Evolutionary conservation across 345 rosid species (phyloP).

Genomic region (Eucalyptus urophylla): DNA sequence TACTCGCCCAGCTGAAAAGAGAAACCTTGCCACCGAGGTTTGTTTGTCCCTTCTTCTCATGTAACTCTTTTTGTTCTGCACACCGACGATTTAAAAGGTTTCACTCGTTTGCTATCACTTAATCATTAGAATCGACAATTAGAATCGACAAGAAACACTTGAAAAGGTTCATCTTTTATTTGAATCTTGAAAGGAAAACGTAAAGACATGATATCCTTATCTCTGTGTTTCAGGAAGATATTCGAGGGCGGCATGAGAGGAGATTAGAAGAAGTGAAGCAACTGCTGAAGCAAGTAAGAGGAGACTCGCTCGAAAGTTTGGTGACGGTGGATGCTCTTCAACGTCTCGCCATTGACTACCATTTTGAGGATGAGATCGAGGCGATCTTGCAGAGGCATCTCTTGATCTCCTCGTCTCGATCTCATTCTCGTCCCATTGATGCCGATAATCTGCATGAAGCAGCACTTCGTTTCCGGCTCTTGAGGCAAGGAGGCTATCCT

Average conservation of each 20-base stretch:
- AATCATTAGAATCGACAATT: too few species aligned
- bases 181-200: neutral
- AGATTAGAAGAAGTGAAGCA: neutral
- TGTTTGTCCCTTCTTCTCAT: neutral
- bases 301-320: neutral
- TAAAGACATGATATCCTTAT: too few species aligned
- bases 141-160: neutral
- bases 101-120: neutral
- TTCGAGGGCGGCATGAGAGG: neutral
- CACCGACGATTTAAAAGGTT: neutral
- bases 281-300: neutral
- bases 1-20: neutral
- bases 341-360: neutral
- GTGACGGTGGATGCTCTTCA: neutral
- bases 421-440: neutral
- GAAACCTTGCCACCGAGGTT: neutral
- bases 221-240: neutral
- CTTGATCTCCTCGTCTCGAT: neutral
- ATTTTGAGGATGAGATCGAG: neutral
- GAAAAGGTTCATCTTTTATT: neutral
- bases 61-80: neutral
- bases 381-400: neutral
- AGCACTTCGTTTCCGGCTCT: constrained; percentile 20
- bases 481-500: constrained; percentile 20
- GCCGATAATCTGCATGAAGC: constrained; percentile 2